Base-by-base conservation (phyloP, 768 basidiomycete genomes). In the Mycena galopus region DNA sequence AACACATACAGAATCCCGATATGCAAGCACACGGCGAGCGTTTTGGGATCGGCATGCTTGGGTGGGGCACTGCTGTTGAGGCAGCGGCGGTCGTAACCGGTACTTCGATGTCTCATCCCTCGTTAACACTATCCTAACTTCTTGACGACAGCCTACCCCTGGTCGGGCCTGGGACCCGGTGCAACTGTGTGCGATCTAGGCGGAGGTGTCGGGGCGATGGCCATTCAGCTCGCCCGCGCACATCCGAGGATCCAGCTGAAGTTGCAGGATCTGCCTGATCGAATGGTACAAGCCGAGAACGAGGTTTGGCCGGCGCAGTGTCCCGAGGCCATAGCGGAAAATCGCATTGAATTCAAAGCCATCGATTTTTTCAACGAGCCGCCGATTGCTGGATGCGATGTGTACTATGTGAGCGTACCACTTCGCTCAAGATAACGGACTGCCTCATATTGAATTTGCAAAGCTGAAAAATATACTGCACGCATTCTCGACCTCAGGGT, bases 281-380 rank as follows among this genome's bases (percentile, higher is more conserved):
- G 76, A 7, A 63, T 81, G 53, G 67, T 62, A 16, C 75, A 79
- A 60, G 81, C 81, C 17, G 69, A 67, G 57, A 68, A 30, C 53
- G 32, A 70, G 33, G 42, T 73, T 7, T 86, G 85, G 86, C 77
- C 77, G 0, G 65, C 67, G 4, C 74, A 81, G 27, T 79, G 72
- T 59, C 85, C 85, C 5, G 77, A 82, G 39, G 85, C 82, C 2
- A 77, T 86, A 17, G 67, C 74, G n/a, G 76, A 83, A 47, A 66
- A 82, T 17, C 76, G 82, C 5, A 78, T 87, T 33, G 73, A 82
- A 33, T 85, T 88, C 71, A 77, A 79, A 27, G 65, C 82, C 0
- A 76, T 87, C 16, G 81, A 87, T 58, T 86, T 87, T 70, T 79
- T 87, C 32, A 74, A 64, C 4, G 83, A 84, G 16, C 53, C 79